Percentiles rank a stretch among this genome's conserved stretches.
Conservation (phyloP, 1,284 basidiomycete species). For the Xerocomus cyaneibrunnescens region DNA sequence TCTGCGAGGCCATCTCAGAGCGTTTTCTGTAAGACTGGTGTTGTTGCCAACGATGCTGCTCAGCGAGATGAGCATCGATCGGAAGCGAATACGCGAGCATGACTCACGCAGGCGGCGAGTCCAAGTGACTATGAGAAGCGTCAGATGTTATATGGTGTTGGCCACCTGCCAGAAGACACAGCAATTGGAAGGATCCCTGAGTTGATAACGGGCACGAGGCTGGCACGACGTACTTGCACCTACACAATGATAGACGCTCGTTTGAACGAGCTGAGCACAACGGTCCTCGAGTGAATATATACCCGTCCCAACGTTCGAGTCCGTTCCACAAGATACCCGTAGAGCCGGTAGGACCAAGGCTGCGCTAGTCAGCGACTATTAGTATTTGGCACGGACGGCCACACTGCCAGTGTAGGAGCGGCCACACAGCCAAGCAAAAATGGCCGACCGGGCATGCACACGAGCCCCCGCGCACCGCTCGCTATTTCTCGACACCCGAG, state of each 20-base stretch:
- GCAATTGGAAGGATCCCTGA: background rate
- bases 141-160: constrained; percentile 5
- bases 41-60: background rate
- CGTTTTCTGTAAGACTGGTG: background rate
- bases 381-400: background rate
- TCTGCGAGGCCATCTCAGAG: constrained; percentile 27
- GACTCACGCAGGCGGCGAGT: constrained; percentile 12
- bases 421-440: constrained; percentile 22
- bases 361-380: background rate
- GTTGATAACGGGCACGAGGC: constrained; percentile 7
- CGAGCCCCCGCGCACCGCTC: constrained; percentile 22
- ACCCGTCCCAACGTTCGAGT: background rate
- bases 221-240: background rate
- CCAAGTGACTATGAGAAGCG: background rate
- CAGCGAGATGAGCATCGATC: constrained; percentile 11
- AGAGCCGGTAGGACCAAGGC: constrained; percentile 13
- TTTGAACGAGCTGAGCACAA: background rate
- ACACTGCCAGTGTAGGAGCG: background rate
- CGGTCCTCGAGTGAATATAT: constrained; percentile 15
- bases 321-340: constrained; percentile 18
- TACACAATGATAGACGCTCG: background rate
- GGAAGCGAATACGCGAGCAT: background rate
- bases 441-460: background rate
- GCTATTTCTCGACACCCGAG: background rate
- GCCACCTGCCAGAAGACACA: background rate